Percentiles rank a stretch among this genome's conserved stretches.
These are phyloP conservation scores for Fraxinus sp. DNA, from an alignment of 305 asterid genomes.

Conservation along the genomic window DNA sequence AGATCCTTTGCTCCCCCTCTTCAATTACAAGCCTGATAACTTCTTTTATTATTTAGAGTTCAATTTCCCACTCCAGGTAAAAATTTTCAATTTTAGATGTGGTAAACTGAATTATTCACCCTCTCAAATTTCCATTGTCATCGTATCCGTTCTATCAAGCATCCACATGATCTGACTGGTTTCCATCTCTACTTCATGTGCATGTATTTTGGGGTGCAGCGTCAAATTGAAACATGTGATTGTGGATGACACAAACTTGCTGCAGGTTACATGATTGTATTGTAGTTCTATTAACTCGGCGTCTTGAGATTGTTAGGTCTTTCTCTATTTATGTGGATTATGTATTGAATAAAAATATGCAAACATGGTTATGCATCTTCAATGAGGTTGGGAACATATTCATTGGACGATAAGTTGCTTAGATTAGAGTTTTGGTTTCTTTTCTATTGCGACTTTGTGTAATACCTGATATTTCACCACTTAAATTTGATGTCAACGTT, in stretches of 20 bases:
- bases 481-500: background rate
- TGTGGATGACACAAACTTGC: constrained; percentile 9
- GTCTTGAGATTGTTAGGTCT: background rate
- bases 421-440: background rate
- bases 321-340: background rate
- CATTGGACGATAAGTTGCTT: background rate
- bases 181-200: background rate
- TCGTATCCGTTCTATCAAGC: background rate
- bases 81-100: constrained; percentile 8
- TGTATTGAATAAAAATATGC: background rate
- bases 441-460: background rate
- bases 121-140: background rate
- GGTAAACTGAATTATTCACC: background rate
- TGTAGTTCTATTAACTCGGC: background rate
- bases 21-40: constrained; percentile 4
- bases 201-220: background rate
- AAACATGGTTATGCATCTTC: background rate
- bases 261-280: background rate
- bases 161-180: background rate
- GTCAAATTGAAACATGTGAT: constrained; percentile 9
- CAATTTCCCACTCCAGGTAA: background rate
- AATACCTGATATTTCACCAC: background rate
- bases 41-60: background rate
- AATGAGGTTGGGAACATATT: background rate
- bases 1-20: background rate